Evolutionary conservation across 2,329 filamentous ascomycete species (phyloP), one percentile per base, ranked within the genome.

Genomic region (Colletotrichum phormii): DNA sequence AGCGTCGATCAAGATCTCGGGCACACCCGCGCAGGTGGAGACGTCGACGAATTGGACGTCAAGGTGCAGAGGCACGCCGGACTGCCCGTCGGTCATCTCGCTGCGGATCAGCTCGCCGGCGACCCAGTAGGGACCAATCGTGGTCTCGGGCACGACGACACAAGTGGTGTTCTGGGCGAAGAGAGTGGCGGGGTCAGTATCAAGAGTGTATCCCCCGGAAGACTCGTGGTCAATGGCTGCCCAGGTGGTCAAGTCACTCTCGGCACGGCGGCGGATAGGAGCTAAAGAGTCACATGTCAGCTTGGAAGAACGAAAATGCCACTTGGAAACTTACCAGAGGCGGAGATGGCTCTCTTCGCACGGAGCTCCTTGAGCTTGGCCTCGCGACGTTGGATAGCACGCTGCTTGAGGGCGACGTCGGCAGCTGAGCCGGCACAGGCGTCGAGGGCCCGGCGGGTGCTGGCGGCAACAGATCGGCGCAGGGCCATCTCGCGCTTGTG

Each of bases 21-120:
- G 53, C 13, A 69, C 51, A 18, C 51, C 59, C 35, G 53, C 24
- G 35, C 66, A 69, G 3, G 66, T 69, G 13, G 54, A 46, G 29
- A 42, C 55, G 51, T 69, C 51, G 9, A 69, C 55, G 13, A 69
- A 49, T 51, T 69, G 66, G 24, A 69, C 24, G 9, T 69, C 59
- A 7, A 64, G 51, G 12, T 55, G 31, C 31, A 69, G 22, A 22
- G 53, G 59, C 35, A 69, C 51, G 15, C 66, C 59, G 12, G 12
- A 31, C 49, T 69, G 29, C 4, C 29, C n/a, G 11, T 69, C 60
- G 7, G 31, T 62, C n/a, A 69, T 51, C 51, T 69, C 59, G 24
- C 31, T 35, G 18, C 66, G 66, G 26, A 69, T 60, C 26, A 53
- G 35, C 49, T 69, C 46, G 22, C 66, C 66, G 29, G 59, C 31